Evolutionary conservation across 2,329 filamentous ascomycete species (phyloP), one percentile per base, ranked within the genome.

Genomic region (Aspergillus luchuensis): DNA sequence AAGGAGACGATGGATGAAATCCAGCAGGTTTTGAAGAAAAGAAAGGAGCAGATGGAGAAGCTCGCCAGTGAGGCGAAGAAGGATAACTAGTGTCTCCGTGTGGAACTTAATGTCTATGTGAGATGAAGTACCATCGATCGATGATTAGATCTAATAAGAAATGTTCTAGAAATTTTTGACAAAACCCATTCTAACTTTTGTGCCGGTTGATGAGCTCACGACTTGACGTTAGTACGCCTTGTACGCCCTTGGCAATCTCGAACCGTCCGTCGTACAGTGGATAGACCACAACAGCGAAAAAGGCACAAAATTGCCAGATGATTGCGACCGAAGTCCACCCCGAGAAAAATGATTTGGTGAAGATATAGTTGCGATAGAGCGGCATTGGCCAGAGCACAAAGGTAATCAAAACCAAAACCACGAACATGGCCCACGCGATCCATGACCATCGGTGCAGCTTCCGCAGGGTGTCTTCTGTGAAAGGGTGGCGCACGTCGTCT

Each of bases 1-100:
- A 87, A 87, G 76, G 87, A 90, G 71, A 89, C 89, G 0, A 79
- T 90, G 52, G 82, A 70, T 15, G 67, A 69, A 17, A 17, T 69
- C 6, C 65, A 67, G 7, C 51, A 63, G 5, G 66, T 69, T 5
- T 17, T 69, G 52, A 59, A 64, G 47, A 65, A 68, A 60, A 51
- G 64, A 48, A 64, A 66, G 60, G 58, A 66, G 4, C 58, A 69
- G 56, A 51, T 67, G 10, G 67, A 68, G 48, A 61, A 65, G 53
- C 38, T 68, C 23, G 67, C 65, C 15, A 61, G 65, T 17, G 63
- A 67, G 17, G 62, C 53, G 4, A 63, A 67, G 57, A 21, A 66
- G n/a, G 66, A 67, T 19, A 56, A 45, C 5, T 61, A 66, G 23
- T 63, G 19, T 5, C 19, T 5, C 5, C 2, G 17, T 21, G 17